A percentile compares a stretch with the other conserved stretches of the same genome.
These are phyloP conservation scores for Thuja plicata DNA, from an alignment of 83 land plant genomes.

Conservation along the genomic window DNA sequence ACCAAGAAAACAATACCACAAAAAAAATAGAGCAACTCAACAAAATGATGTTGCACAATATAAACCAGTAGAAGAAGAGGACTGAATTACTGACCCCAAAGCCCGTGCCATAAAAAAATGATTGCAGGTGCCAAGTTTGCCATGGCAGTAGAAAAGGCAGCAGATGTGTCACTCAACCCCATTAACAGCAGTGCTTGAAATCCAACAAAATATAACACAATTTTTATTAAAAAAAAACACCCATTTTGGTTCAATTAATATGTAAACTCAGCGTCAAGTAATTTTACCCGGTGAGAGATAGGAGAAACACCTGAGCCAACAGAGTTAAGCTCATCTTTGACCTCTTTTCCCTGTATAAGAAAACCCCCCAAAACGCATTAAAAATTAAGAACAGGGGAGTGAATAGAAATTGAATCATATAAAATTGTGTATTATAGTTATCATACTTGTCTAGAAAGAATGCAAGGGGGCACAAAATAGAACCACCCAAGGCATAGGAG, in stretches of 20 bases:
- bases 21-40: background rate
- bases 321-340: slow-evolving; percentile 33
- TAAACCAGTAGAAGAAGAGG: too few species aligned
- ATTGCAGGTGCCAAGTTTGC: slow-evolving; percentile 57
- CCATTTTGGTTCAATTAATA: background rate
- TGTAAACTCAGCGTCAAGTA: background rate
- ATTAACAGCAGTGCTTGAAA: slow-evolving; percentile 28
- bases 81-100: slow-evolving; percentile 21
- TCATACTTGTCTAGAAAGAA: slow-evolving; percentile 18
- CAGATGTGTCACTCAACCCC: slow-evolving; percentile 49
- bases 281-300: slow-evolving; percentile 54
- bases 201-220: background rate
- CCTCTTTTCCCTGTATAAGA: slow-evolving; percentile 40
- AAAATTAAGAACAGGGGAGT: too few species aligned
- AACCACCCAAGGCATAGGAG: background rate
- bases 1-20: background rate
- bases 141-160: slow-evolving; percentile 63
- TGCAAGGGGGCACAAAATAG: slow-evolving; percentile 12
- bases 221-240: background rate
- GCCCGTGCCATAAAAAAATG: slow-evolving; percentile 57
- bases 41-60: too few species aligned
- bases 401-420: too few species aligned
- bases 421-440: too few species aligned
- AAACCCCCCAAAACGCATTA: background rate
- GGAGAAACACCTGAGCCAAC: slow-evolving; percentile 28